phyloP scores from a whole-genome alignment of 139 green algal genomes.

The Tetratostichococcus sp. region DNA sequence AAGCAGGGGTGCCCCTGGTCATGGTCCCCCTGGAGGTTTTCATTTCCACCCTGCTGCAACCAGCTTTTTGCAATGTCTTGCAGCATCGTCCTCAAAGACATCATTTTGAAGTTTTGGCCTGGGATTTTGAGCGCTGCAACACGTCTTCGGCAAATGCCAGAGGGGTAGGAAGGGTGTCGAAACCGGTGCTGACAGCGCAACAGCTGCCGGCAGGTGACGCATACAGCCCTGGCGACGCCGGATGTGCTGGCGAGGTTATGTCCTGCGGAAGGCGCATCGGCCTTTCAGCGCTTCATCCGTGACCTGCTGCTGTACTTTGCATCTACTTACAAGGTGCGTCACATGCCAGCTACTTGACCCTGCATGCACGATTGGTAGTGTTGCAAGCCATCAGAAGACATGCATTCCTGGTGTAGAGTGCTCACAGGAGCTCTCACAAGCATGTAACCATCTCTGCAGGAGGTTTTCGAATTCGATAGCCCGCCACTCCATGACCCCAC shows the following conservation, averaged over 20 bases:
- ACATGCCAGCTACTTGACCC: background rate
- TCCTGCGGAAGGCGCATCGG: background rate
- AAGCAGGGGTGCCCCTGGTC: conserved; percentile 55
- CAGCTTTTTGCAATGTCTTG: too few species aligned
- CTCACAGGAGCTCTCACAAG: background rate
- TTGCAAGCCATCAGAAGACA: too few species aligned
- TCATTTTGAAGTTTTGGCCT: too few species aligned
- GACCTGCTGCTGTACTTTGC: conserved; percentile 75
- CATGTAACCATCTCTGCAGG: too few species aligned
- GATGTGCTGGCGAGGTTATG: conserved; percentile 55
- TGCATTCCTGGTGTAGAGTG: too few species aligned
- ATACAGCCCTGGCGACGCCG: conserved; percentile 81
- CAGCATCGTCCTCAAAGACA: too few species aligned
- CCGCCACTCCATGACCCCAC: conserved; percentile 92
- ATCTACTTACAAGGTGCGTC: conserved; percentile 8
- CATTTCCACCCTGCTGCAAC: too few species aligned
- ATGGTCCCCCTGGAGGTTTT: conserved; percentile 92
- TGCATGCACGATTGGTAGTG: too few species aligned
- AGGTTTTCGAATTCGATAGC: conserved; percentile 77
- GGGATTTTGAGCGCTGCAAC: too few species aligned
- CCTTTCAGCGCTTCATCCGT: conserved; percentile 48
- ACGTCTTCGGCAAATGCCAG: too few species aligned
- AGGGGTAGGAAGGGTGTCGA: too few species aligned
- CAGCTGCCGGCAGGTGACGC: conserved; percentile 56
- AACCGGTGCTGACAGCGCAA: background rate